A percentile compares a stretch with the other conserved stretches of the same genome.
These are phyloP conservation scores for Arthroderma sp. DNA, from an alignment of 2,329 filamentous ascomycete genomes.

Conservation along the genomic window DNA sequence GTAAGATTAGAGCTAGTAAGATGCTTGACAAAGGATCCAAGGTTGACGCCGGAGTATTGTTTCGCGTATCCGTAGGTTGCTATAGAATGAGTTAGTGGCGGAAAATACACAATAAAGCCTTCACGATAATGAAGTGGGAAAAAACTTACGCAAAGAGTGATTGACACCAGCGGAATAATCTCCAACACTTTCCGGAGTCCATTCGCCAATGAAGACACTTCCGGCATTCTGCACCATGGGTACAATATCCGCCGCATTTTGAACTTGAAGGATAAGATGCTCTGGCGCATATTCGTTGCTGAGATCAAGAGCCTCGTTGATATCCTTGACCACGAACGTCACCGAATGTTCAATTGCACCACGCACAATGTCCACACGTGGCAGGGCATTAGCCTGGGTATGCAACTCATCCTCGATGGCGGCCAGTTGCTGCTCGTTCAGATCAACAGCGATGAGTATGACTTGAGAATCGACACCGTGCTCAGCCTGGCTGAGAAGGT, in stretches of 20 bases:
- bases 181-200: constrained; percentile 95
- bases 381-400: constrained; percentile 70
- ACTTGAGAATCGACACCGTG: constrained; percentile 96
- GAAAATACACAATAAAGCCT: not conserved
- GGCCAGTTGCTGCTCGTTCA: constrained; percentile 56
- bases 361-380: constrained; percentile 82
- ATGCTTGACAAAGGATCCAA: constrained; percentile 93
- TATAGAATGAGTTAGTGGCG: constrained; percentile 27
- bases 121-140: not conserved
- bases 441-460: constrained; percentile 71
- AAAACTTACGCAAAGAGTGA: constrained; percentile 77
- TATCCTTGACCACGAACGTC: constrained; percentile 60
- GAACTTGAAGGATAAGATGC: constrained; percentile 83
- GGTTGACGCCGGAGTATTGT: constrained; percentile 95
- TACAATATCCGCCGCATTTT: constrained; percentile 60
- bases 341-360: constrained; percentile 85
- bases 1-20: constrained; percentile 91
- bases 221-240: constrained; percentile 82
- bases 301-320: constrained; percentile 62
- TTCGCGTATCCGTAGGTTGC: constrained; percentile 96
- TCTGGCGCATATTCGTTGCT: constrained; percentile 95
- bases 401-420: constrained; percentile 90
- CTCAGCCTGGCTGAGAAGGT: constrained; percentile 88
- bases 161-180: constrained; percentile 98
- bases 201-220: constrained; percentile 87